Evolutionary conservation across 805 yeast genomes (phyloP).

Genomic region (Grigorovia transvaalensis): DNA sequence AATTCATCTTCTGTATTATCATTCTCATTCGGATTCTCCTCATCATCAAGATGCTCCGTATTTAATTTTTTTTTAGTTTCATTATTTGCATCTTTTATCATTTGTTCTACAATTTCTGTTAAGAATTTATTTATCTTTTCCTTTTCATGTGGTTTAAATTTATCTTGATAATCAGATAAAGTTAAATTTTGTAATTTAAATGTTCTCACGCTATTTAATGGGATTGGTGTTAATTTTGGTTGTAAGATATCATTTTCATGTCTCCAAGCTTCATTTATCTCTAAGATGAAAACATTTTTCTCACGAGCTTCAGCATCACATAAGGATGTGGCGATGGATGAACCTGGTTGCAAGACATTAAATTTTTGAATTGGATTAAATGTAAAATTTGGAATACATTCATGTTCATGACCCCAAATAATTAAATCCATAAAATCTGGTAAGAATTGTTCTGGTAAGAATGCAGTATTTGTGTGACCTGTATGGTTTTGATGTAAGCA

Average conservation of each 20-base stretch:
- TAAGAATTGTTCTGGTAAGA: conserved; percentile 73
- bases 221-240: conserved; percentile 37
- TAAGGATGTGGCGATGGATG: conserved; percentile 85
- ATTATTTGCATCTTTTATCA: conserved; percentile 50
- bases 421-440: conserved; percentile 77
- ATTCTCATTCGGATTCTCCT: conserved; percentile 2
- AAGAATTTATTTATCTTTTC: conserved; percentile 52
- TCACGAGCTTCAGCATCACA: conserved; percentile 72
- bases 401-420: conserved; percentile 98
- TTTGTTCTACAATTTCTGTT: conserved; percentile 49
- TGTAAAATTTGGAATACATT: conserved; percentile 65
- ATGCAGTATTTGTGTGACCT: conserved; percentile 68
- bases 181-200: conserved; percentile 62
- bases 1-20: conserved; percentile 15
- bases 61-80: conserved; percentile 34
- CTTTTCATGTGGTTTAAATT: conserved; percentile 52
- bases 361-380: conserved; percentile 49
- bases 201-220: conserved; percentile 60
- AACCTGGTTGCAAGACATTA: conserved; percentile 82
- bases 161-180: conserved; percentile 37
- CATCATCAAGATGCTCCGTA: conserved; percentile 4
- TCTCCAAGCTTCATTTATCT: conserved; percentile 48
- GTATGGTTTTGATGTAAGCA: conserved; percentile 89
- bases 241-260: conserved; percentile 12
- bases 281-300: conserved; percentile 66